Conservation (phyloP, 164 flowering plant genomes). For the Berberis vulgaris region DNA sequence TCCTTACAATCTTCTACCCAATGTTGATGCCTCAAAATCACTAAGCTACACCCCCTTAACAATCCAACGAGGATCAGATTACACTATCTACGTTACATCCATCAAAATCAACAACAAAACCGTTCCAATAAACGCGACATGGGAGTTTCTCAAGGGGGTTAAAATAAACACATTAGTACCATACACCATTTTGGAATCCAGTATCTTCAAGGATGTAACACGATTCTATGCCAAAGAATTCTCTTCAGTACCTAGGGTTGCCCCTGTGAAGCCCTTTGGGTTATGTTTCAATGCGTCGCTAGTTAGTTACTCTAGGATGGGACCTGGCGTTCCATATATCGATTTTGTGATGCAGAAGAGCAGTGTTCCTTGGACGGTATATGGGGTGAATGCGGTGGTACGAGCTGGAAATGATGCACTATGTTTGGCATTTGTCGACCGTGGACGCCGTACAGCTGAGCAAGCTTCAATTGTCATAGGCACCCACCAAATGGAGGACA, state of each 20-base stretch:
- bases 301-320: not conserved
- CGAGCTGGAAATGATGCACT: slow-evolving; percentile 13
- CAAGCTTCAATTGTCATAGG: slow-evolving; percentile 25
- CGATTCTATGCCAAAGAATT: slow-evolving; percentile 1
- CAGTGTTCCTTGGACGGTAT: slow-evolving; percentile 29
- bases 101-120: slow-evolving; percentile 10
- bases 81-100: slow-evolving; percentile 4
- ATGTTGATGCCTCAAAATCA: slow-evolving; percentile 11
- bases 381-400: slow-evolving; percentile 38
- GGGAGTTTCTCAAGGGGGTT: slow-evolving; percentile 3
- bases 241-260: slow-evolving; percentile 5
- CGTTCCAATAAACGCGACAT: slow-evolving; percentile 5
- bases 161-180: slow-evolving; percentile 9
- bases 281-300: slow-evolving; percentile 8
- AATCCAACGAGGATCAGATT: slow-evolving; percentile 6
- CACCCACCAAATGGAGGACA: slow-evolving; percentile 35
- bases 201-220: slow-evolving; percentile 9
- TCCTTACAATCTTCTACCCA: slow-evolving; percentile 25
- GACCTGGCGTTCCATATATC: not conserved
- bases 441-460: not conserved
- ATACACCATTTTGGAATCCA: slow-evolving; percentile 6
- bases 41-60: not conserved
- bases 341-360: slow-evolving; percentile 13
- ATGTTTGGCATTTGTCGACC: slow-evolving; percentile 39
- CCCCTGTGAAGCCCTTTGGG: slow-evolving; percentile 12